Percentiles rank a stretch among this genome's conserved stretches.
These are phyloP conservation scores for Botrytis galanthina DNA, from an alignment of 2,329 filamentous ascomycete species.

Conservation along the genomic window DNA sequence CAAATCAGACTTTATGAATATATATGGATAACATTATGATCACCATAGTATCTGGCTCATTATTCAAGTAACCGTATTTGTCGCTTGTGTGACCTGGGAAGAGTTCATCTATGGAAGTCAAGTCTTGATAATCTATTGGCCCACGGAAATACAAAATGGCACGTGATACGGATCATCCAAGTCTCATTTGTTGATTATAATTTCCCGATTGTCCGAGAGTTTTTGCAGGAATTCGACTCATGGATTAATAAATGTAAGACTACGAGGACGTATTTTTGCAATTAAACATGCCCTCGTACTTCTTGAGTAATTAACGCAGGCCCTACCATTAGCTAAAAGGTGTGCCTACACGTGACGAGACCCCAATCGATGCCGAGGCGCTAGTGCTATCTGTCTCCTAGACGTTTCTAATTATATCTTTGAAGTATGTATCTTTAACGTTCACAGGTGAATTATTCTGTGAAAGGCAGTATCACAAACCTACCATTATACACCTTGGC, in stretches of 20 bases:
- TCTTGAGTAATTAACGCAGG: not conserved
- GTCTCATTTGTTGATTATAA: not conserved
- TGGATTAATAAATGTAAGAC: not conserved
- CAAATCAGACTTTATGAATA: not conserved
- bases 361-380: not conserved
- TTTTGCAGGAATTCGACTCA: not conserved
- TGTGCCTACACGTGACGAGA: not conserved
- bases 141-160: not conserved
- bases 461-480: not conserved
- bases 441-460: not conserved
- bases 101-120: not conserved
- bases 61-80: not conserved
- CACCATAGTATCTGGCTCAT: not conserved
- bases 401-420: not conserved
- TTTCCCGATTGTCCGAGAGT: not conserved
- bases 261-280: no score
- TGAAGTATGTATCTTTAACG: not conserved
- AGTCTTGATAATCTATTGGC: not conserved
- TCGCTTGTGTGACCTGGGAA: not conserved
- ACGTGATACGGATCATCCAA: not conserved
- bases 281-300: no score
- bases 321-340: not conserved
- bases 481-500: not conserved
- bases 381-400: not conserved
- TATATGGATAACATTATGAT: not conserved